These are phyloP conservation scores for Pseudogymnoascus verrucosus DNA, from an alignment of 2,329 filamentous ascomycete genomes.

Conservation along the genomic window DNA sequence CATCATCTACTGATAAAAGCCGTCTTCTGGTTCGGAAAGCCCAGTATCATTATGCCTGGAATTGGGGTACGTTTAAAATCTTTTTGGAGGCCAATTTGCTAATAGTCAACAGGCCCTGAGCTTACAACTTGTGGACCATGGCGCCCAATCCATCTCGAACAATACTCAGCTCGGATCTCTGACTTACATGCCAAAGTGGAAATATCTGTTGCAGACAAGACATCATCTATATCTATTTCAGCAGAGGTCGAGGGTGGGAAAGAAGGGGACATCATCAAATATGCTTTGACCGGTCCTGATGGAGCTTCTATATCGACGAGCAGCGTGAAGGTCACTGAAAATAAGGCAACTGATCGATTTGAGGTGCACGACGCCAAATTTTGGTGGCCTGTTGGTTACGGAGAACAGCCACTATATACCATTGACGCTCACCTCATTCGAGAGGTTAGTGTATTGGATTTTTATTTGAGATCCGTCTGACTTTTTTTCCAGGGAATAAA, in stretches of 20 bases:
- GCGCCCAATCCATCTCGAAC: slow-evolving; percentile 60
- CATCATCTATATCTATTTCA: neutral
- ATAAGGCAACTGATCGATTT: slow-evolving; percentile 29
- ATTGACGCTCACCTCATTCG: slow-evolving; percentile 39
- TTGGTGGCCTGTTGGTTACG: slow-evolving; percentile 68
- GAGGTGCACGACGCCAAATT: slow-evolving; percentile 50
- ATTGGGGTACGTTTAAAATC: slow-evolving; percentile 51
- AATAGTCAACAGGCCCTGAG: slow-evolving; percentile 18
- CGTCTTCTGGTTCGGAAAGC: slow-evolving; percentile 34
- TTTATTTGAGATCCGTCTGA: neutral
- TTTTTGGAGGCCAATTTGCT: neutral
- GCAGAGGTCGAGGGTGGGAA: neutral
- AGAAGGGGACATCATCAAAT: neutral
- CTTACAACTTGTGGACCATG: slow-evolving; percentile 61
- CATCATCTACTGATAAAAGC: slow-evolving; percentile 32
- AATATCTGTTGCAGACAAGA: slow-evolving; percentile 29
- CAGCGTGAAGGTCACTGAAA: neutral
- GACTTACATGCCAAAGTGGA: slow-evolving; percentile 55
- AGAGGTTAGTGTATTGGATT: neutral
- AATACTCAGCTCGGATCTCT: slow-evolving; percentile 53
- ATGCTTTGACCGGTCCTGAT: neutral
- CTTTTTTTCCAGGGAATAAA: slow-evolving; percentile 10
- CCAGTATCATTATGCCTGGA: slow-evolving; percentile 63
- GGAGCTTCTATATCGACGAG: neutral
- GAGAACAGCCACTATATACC: slow-evolving; percentile 61